phyloP scores from a whole-genome alignment of 192 early-diverging fungal genomes.

The Linnemannia exigua region DNA sequence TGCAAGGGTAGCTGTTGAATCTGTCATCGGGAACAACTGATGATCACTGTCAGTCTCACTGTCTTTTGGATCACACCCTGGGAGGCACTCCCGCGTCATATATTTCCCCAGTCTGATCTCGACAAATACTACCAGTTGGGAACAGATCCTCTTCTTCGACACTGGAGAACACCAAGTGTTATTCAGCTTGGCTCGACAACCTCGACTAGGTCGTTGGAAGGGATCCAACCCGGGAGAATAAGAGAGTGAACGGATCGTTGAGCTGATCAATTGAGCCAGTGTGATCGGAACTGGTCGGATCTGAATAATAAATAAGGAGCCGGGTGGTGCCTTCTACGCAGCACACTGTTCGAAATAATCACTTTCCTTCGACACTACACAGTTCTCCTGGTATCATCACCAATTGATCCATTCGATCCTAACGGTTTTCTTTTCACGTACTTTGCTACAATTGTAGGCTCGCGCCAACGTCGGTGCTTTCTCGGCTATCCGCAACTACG shows the following conservation, averaged over 20 bases:
- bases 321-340: not conserved
- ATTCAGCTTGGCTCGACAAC: not conserved
- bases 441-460: slow-evolving; percentile 15
- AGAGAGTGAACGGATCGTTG: not conserved
- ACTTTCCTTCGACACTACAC: not conserved
- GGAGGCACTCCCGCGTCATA: not conserved
- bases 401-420: not conserved
- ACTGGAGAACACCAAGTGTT: not conserved
- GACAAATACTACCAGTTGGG: not conserved
- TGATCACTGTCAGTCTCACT: not conserved
- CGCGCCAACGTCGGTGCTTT: slow-evolving; percentile 37
- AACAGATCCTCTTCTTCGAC: not conserved
- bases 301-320: slow-evolving; percentile 21
- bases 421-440: not conserved
- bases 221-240: not conserved
- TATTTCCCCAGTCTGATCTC: not conserved
- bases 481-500: slow-evolving; percentile 43
- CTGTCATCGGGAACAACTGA: not conserved
- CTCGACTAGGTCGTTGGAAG: not conserved
- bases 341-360: not conserved
- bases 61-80: not conserved
- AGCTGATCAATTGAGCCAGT: not conserved
- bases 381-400: not conserved
- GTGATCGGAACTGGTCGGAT: slow-evolving; percentile 37
- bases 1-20: not conserved